Percentiles rank a stretch among this genome's conserved stretches.
Evolutionary conservation across 192 early-diverging fungal species (phyloP).

Genomic region (Coemansia sp.): DNA sequence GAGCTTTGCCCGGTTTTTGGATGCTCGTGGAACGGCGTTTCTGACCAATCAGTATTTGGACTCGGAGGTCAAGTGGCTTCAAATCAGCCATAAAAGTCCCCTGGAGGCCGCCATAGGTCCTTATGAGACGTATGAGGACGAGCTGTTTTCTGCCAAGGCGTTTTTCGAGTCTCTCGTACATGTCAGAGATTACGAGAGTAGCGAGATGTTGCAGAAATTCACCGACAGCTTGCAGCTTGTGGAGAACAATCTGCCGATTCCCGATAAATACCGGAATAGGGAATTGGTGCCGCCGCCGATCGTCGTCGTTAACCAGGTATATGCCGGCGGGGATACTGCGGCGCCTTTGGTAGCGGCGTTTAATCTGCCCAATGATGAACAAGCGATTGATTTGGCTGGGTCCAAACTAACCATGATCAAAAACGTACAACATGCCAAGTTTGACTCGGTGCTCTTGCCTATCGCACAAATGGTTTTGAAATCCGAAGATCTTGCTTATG

Average conservation of each 20-base stretch:
- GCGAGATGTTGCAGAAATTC: conserved; percentile 64
- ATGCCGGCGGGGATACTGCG: conserved; percentile 69
- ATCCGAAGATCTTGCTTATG: conserved; percentile 56
- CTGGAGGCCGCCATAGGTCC: conserved; percentile 72
- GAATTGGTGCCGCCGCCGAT: conserved; percentile 68
- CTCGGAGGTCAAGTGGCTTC: conserved; percentile 71
- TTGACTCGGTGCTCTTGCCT: conserved; percentile 62
- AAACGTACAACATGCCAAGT: conserved; percentile 76
- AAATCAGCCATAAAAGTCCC: conserved; percentile 61
- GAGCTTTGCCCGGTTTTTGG: conserved; percentile 62
- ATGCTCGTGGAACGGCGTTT: conserved; percentile 61
- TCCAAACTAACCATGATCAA: conserved; percentile 75
- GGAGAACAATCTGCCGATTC: conserved; percentile 68
- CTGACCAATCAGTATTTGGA: conserved; percentile 64
- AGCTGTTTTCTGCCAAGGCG: conserved; percentile 64
- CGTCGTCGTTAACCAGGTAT: conserved; percentile 74
- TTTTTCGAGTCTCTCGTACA: conserved; percentile 72
- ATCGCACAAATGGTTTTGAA: conserved; percentile 62
- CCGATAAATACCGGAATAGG: conserved; percentile 63
- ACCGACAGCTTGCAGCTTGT: conserved; percentile 64
- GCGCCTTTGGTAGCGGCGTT: conserved; percentile 78
- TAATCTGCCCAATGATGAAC: conserved; percentile 79
- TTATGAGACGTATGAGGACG: conserved; percentile 77
- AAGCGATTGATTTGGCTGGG: conserved; percentile 66
- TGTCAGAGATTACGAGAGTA: conserved; percentile 65